These are phyloP conservation scores for Cercospora citrullina DNA, from an alignment of 2,329 filamentous ascomycete species.

Conservation along the genomic window DNA sequence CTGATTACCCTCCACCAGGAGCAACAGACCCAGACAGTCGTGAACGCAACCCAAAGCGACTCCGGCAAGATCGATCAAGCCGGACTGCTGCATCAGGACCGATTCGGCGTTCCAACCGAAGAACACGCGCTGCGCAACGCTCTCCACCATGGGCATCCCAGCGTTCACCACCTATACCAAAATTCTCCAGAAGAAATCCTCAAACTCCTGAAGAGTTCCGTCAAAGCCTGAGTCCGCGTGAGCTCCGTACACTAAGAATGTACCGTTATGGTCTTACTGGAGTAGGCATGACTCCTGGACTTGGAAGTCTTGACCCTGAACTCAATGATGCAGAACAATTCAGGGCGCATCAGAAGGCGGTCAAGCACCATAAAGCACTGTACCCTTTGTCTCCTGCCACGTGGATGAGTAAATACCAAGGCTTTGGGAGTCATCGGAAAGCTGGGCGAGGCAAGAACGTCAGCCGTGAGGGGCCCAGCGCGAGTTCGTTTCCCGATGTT, in stretches of 20 bases:
- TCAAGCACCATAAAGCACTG: not conserved
- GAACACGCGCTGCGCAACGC: not conserved
- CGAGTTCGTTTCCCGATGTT: not conserved
- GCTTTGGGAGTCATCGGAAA: not conserved
- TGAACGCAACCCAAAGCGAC: not conserved
- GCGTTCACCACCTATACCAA: not conserved
- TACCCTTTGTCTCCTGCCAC: not conserved
- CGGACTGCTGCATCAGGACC: not conserved
- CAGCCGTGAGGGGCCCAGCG: not conserved
- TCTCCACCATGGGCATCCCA: not conserved
- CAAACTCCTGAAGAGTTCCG: slow-evolving; percentile 3
- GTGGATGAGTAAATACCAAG: not conserved
- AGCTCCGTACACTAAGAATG: not conserved
- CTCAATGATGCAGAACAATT: not conserved
- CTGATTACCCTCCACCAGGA: not conserved
- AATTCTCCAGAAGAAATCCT: not conserved
- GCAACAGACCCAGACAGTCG: not conserved
- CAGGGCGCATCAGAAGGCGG: not conserved
- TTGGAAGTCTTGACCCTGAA: not conserved
- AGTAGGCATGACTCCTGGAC: not conserved
- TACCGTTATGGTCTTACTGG: not conserved
- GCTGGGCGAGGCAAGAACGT: not conserved
- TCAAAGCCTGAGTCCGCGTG: not conserved
- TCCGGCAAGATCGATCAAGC: not conserved
- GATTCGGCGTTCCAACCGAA: not conserved